phyloP scores from a whole-genome alignment of 352 stramenopile species.

The Phytophthora sp. region DNA sequence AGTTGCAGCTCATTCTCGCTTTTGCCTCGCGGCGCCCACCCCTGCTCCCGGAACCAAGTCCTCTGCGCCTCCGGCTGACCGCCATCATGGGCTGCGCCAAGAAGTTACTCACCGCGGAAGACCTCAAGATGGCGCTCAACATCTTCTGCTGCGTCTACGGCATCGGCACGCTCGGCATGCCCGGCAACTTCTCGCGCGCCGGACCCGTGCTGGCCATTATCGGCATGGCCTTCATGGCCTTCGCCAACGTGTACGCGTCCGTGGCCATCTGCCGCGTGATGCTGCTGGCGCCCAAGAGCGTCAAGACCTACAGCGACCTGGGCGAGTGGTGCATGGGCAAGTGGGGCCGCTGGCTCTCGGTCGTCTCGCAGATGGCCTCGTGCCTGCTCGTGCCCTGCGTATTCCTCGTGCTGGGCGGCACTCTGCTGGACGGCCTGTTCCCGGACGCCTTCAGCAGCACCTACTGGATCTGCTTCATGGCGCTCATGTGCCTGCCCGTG shows the following conservation, averaged over 20 bases:
- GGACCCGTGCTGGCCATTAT: constrained; percentile 27
- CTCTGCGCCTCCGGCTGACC: not conserved
- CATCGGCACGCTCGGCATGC: constrained; percentile 26
- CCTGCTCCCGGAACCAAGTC: not conserved
- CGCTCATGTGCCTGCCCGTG: constrained; percentile 37
- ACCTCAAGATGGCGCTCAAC: constrained; percentile 26
- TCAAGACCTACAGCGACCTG: constrained; percentile 42
- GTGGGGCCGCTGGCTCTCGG: constrained; percentile 42
- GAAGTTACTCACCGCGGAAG: constrained; percentile 11
- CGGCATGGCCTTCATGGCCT: constrained; percentile 43
- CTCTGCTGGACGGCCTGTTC: constrained; percentile 25
- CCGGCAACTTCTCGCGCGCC: constrained; percentile 19
- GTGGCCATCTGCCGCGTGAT: constrained; percentile 36
- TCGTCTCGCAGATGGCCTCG: constrained; percentile 46
- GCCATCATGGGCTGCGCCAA: constrained; percentile 15
- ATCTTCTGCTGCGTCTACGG: constrained; percentile 30
- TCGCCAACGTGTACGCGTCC: constrained; percentile 45
- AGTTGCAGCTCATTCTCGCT: constrained; percentile 10
- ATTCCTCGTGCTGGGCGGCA: constrained; percentile 25
- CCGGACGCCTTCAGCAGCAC: constrained; percentile 25
- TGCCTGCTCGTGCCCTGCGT: constrained; percentile 33
- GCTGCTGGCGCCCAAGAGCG: constrained; percentile 25
- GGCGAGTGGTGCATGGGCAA: constrained; percentile 38
- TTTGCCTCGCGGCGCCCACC: constrained; percentile 11
- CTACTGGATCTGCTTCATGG: constrained; percentile 51